phyloP scores from a whole-genome alignment of 805 yeast species.

The Clavispora asparagi region DNA sequence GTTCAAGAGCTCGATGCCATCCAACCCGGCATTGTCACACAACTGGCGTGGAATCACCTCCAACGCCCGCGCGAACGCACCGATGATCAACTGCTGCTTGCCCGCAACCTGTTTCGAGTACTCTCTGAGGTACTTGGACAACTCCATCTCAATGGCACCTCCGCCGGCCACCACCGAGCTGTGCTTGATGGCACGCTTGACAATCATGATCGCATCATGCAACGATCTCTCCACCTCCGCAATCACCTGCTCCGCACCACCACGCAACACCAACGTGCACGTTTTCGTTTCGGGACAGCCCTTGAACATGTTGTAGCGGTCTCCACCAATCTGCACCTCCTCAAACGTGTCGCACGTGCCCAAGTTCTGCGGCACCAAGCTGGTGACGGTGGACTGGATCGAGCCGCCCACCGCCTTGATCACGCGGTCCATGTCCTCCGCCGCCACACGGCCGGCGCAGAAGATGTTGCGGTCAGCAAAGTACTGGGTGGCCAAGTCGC shows the following conservation, averaged over 20 bases:
- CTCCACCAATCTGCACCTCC: slow-evolving; percentile 94
- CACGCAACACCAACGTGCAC: slow-evolving; percentile 88
- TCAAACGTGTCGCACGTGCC: slow-evolving; percentile 56
- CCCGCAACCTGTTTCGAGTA: slow-evolving; percentile 87
- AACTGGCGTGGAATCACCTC: slow-evolving; percentile 96
- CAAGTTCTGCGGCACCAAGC: slow-evolving; percentile 62
- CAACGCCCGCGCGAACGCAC: slow-evolving; percentile 89
- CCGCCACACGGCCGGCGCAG: slow-evolving; percentile 92
- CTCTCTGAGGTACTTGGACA: slow-evolving; percentile 83
- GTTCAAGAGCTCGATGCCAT: slow-evolving; percentile 91
- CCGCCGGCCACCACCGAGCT: slow-evolving; percentile 94
- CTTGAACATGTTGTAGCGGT: slow-evolving; percentile 86
- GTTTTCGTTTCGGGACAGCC: slow-evolving; percentile 93
- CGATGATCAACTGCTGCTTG: slow-evolving; percentile 88
- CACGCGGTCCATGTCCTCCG: slow-evolving; percentile 89
- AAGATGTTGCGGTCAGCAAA: slow-evolving; percentile 94
- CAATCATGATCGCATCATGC: slow-evolving; percentile 98
- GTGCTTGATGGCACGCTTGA: slow-evolving; percentile 87
- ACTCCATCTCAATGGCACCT: slow-evolving; percentile 98
- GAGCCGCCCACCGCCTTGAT: slow-evolving; percentile 92
- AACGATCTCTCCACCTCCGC: slow-evolving; percentile 97
- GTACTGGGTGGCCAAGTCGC: slow-evolving; percentile 97
- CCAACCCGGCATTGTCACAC: slow-evolving; percentile 99
- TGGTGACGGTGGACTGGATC: slow-evolving; percentile 70
- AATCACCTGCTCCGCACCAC: slow-evolving; percentile 97